Base-by-base conservation (phyloP, 345 rosid genomes). In the Sisymbrium irio region DNA sequence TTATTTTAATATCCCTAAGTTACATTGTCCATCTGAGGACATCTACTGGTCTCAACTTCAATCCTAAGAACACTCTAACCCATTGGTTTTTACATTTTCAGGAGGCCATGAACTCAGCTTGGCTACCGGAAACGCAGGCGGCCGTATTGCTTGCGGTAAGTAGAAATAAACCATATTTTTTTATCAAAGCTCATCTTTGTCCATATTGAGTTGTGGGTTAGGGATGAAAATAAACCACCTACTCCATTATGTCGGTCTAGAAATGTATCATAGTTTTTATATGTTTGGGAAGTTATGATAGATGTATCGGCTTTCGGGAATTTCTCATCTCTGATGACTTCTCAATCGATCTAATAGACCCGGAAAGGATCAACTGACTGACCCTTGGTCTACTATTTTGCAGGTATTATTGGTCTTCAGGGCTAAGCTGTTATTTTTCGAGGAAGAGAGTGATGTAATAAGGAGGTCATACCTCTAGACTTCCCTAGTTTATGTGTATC, bases 71-170 rank as follows among this genome's bases (percentile, higher is more conserved):
- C 22, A 61, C 14, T 18, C 3, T 49, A 17, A 64, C 33, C 41
- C 63, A 42, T 53, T 77, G 33, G 7, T 28, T 44, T 66, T 22
- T 18, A 62, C 53, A n/a, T 54, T 15, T 83, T 28, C 89, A 93
- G 98, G 97, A 12, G 98, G 97, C 46, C 97, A 90, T 73, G 97
- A 94, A 76, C 97, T 91, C 37, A 89, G 98, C 90, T 82, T 84
- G 65, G 14, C 78, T 65, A 94, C 97, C 3, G 97, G 98, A 67
- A 94, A 94, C 66, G 98, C 98, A 4, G 98, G 97, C 2, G 96
- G 92, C 75, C 85, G 97, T 76, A 17, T 89, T 62, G 98, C 97
- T 53, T 93, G 97, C 1, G 98, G 98, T 90, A 71, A 78, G 89
- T 77, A 47, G 22, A 64, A 41, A 28, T 10, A 33, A 12, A 45